Conservation (phyloP, 2,329 filamentous ascomycete genomes). For the Ascochyta koolunga region DNA sequence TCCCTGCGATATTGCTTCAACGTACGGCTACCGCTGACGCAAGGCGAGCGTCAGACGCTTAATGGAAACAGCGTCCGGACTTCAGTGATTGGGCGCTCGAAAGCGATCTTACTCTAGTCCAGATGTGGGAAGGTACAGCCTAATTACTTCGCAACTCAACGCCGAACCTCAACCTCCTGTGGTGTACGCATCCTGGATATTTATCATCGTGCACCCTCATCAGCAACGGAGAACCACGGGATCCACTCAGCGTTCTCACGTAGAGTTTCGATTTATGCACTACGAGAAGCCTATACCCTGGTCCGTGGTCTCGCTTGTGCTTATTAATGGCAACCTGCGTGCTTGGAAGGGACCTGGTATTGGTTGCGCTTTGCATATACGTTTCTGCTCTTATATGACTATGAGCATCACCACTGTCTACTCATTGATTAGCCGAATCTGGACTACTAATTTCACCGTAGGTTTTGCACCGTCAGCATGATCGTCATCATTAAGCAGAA, state of each 20-base stretch:
- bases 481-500: background rate
- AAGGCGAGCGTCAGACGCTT: background rate
- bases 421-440: background rate
- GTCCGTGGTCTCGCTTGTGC: slow-evolving; percentile 6
- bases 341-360: slow-evolving; percentile 2
- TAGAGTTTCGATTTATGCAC: background rate
- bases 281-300: background rate
- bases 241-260: background rate
- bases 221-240: background rate
- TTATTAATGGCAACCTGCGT: slow-evolving; percentile 6
- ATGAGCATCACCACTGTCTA: background rate
- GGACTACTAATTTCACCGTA: background rate
- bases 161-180: background rate
- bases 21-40: background rate
- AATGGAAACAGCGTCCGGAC: background rate
- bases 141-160: slow-evolving; percentile 1
- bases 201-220: background rate
- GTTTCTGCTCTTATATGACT: background rate
- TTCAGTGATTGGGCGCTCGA: slow-evolving; percentile 3
- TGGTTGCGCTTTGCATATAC: slow-evolving; percentile 5
- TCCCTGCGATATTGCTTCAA: background rate
- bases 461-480: background rate
- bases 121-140: background rate
- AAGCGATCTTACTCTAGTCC: background rate
- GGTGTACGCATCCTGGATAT: background rate